Evolutionary conservation across 139 green algal species (phyloP).

Genomic region (Tetraselmis chui): DNA sequence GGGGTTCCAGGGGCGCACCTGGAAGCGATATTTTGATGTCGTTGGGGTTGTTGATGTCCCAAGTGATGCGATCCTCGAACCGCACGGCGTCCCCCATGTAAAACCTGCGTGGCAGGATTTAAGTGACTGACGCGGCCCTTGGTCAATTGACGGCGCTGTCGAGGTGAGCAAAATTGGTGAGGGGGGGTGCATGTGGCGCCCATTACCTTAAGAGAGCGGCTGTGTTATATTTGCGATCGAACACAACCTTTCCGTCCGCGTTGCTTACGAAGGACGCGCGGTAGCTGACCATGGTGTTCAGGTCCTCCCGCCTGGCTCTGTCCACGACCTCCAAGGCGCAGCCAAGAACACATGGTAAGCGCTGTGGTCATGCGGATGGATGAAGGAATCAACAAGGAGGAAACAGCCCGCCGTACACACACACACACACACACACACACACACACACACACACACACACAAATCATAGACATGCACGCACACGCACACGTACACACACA

Average conservation of each 20-base stretch:
- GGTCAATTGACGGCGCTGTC: too few species aligned
- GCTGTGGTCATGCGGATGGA: too few species aligned
- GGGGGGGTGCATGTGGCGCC: too few species aligned
- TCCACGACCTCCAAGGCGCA: constrained; percentile 21
- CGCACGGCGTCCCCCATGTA: constrained; percentile 33
- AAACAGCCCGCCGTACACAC: too few species aligned
- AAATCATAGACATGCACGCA: too few species aligned
- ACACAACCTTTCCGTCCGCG: constrained; percentile 43
- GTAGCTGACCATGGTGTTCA: constrained; percentile 37
- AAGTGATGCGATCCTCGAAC: constrained; percentile 42
- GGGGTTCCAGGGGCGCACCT: constrained; percentile 12
- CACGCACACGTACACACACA: too few species aligned
- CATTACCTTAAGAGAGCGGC: constrained; percentile 39
- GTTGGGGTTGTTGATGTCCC: constrained; percentile 67
- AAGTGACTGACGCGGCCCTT: too few species aligned
- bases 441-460: too few species aligned
- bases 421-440: too few species aligned
- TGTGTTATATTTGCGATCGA: constrained; percentile 72
- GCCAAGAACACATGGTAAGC: too few species aligned
- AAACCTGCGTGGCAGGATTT: constrained; percentile 5
- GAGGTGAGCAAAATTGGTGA: not conserved
- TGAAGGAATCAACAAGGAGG: too few species aligned
- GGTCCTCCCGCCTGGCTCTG: constrained; percentile 44
- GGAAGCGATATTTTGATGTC: constrained; percentile 41
- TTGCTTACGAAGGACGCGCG: constrained; percentile 37